Evolutionary conservation across 495 filamentous ascomycete genomes (phyloP).

Genomic region (Aspergillus sclerotiicarbonarius): DNA sequence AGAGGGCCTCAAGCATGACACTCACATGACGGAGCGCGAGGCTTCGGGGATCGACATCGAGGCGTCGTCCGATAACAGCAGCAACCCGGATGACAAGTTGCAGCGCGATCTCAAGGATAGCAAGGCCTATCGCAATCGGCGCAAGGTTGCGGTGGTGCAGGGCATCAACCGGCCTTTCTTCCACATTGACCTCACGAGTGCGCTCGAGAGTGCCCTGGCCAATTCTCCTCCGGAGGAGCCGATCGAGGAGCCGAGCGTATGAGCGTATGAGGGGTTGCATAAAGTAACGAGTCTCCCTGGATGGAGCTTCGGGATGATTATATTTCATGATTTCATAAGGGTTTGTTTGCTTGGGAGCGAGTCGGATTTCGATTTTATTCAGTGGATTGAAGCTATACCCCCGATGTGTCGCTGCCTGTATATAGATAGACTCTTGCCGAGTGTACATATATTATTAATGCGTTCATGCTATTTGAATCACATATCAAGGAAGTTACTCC

Average conservation of each 20-base stretch:
- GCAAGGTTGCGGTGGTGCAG: slow-evolving; percentile 66
- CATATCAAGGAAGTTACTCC: neutral
- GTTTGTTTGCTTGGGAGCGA: neutral
- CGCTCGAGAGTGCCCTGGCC: slow-evolving; percentile 81
- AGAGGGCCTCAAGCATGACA: slow-evolving; percentile 28
- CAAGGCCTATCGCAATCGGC: slow-evolving; percentile 42
- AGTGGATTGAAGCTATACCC: slow-evolving; percentile 8
- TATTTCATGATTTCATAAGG: neutral
- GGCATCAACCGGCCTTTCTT: slow-evolving; percentile 89
- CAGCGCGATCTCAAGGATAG: slow-evolving; percentile 45
- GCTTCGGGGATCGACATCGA: slow-evolving; percentile 34
- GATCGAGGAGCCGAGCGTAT: neutral
- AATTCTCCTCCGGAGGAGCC: slow-evolving; percentile 49
- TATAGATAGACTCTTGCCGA: slow-evolving; percentile 12
- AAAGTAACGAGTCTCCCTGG: slow-evolving; percentile 5
- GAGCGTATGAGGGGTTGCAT: neutral
- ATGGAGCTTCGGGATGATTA: slow-evolving; percentile 4
- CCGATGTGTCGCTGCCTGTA: slow-evolving; percentile 8
- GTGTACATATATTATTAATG: slow-evolving; percentile 1
- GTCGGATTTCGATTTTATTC: neutral
- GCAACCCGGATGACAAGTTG: slow-evolving; percentile 39
- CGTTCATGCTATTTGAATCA: neutral
- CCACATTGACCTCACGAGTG: slow-evolving; percentile 91
- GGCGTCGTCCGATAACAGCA: slow-evolving; percentile 28
- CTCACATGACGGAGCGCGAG: slow-evolving; percentile 30